Evolutionary conservation across 495 filamentous ascomycete genomes (phyloP), one percentile per base, ranked within the genome.

Genomic region (Penicillium cinerascens): DNA sequence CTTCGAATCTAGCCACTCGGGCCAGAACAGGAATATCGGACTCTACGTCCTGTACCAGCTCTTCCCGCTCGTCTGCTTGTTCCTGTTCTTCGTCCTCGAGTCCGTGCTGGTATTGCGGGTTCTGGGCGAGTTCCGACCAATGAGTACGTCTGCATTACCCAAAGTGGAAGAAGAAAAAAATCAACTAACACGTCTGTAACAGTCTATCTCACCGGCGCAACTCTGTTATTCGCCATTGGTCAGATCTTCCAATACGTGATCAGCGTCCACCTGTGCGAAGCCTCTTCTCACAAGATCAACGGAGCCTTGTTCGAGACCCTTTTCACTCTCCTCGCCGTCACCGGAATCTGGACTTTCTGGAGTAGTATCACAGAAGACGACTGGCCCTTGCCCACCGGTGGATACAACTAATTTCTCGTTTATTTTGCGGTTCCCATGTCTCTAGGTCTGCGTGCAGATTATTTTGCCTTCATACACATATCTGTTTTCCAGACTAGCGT

Each of bases 361-460:
- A 92, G 89, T 37, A 95, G 90, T 75, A 99, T 99, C 62, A 99
- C 93, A 4, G 93, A 99, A 72, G 93, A 99, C 63, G 92, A 97
- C 74, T 99, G 93, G 93, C 91, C 93, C 1, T 81, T 86, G 77
- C 82, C 85, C 10, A 71, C 76, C 11, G 68, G 67, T 33, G 69
- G 67, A 25, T 81, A 83, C 58, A 71, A 72, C 51, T 81, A 65
- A 76, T 61, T 35, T n/a, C 22, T 9, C 17, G 33, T 42, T 22
- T 9, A 20, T 20, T 36, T 38, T 44, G 21, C 44, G 35, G 27
- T 23, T 42, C 39, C 39, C 16, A 44, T 33, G 20, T 44, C 42
- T 15, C 10, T 59, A 21, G 40, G 26, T 35, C 42, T 44, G 35
- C 42, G 27, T 54, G 59, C 47, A 22, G 27, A 21, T 45, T 49